Evolutionary conservation across 768 basidiomycete genomes (phyloP).

Genomic region (Russula vinacea): DNA sequence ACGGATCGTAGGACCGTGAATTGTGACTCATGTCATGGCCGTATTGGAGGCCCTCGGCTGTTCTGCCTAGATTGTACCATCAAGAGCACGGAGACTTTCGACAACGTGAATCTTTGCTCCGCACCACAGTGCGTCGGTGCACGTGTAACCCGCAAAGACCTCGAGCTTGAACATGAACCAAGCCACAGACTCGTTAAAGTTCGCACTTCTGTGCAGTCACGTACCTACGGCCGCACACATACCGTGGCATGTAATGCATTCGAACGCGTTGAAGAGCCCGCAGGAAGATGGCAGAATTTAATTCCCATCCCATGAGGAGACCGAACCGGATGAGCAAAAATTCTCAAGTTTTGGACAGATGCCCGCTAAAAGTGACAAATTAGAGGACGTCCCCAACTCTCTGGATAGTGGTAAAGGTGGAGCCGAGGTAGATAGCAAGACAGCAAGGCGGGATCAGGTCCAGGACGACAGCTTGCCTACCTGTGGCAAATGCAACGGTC

Average conservation of each 20-base stretch:
- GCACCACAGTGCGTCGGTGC: conserved; percentile 30
- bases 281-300: neutral
- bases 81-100: conserved; percentile 11
- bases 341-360: neutral
- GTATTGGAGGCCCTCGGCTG: conserved; percentile 34
- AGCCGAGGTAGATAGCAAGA: neutral
- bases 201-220: conserved; percentile 25
- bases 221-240: neutral
- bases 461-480: conserved; percentile 11
- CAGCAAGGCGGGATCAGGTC: neutral
- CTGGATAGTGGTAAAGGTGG: neutral
- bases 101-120: conserved; percentile 37
- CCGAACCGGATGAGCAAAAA: neutral
- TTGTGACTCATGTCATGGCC: conserved; percentile 34
- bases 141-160: conserved; percentile 26
- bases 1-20: conserved; percentile 16
- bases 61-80: conserved; percentile 37
- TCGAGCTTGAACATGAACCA: conserved; percentile 34
- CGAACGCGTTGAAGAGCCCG: conserved; percentile 5
- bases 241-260: conserved; percentile 1
- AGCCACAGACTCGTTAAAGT: conserved; percentile 36
- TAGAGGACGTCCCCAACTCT: neutral
- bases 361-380: neutral
- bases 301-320: neutral
- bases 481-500: conserved; percentile 32